Evolutionary conservation across 805 yeast genomes (phyloP).

Genomic region (Suhomyces sp.): DNA sequence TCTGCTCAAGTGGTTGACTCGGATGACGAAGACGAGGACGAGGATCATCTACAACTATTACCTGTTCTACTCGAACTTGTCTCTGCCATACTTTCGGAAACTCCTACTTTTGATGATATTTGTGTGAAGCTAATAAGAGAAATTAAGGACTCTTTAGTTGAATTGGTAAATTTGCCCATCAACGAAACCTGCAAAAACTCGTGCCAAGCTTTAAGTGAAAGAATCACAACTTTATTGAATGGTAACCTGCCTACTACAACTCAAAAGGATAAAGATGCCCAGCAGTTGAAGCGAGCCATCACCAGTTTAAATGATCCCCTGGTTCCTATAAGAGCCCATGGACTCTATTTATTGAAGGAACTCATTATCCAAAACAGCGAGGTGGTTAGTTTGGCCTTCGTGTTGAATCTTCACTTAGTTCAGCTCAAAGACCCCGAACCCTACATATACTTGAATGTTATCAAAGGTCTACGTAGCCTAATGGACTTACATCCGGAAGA

Average conservation of each 20-base stretch:
- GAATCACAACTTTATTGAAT: conserved; percentile 28
- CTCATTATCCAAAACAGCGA: conserved; percentile 50
- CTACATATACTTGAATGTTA: conserved; percentile 77
- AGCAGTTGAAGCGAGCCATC: conserved; percentile 56
- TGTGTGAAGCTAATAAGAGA: conserved; percentile 23
- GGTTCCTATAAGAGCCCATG: conserved; percentile 85
- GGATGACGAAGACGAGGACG: conserved; percentile 30
- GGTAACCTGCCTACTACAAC: conserved; percentile 22
- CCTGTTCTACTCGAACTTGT: conserved; percentile 34
- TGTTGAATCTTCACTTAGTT: conserved; percentile 55
- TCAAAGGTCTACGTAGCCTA: conserved; percentile 69
- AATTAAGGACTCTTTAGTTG: conserved; percentile 23
- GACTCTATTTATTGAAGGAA: conserved; percentile 61
- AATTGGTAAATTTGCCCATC: background rate
- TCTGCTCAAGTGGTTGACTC: conserved; percentile 17
- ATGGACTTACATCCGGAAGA: conserved; percentile 41
- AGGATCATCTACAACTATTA: conserved; percentile 18
- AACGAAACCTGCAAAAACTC: conserved; percentile 11
- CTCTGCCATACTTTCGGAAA: conserved; percentile 36
- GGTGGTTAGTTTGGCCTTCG: conserved; percentile 52
- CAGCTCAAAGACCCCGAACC: conserved; percentile 81
- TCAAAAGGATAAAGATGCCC: conserved; percentile 33
- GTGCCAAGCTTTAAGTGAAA: conserved; percentile 23
- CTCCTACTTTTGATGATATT: conserved; percentile 27
- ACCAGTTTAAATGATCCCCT: conserved; percentile 69